phyloP scores from a whole-genome alignment of 495 filamentous ascomycete genomes.

The Immersiella caudata region DNA sequence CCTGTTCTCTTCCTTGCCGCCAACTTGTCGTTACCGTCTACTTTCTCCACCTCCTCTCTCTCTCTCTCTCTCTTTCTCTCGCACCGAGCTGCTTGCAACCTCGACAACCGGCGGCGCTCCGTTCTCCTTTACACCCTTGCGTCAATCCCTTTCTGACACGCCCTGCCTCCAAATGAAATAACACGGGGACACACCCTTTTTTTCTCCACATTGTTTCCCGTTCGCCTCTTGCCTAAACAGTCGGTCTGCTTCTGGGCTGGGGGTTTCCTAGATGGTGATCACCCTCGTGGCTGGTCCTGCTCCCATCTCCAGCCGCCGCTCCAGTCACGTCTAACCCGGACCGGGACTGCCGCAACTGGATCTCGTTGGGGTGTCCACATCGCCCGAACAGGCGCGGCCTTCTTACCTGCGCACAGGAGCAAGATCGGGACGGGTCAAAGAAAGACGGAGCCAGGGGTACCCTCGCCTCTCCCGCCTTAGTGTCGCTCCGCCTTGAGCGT shows the following conservation, averaged over 20 bases:
- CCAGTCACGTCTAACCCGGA: slow-evolving; percentile 15
- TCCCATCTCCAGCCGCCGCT: slow-evolving; percentile 18
- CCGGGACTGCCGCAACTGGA: slow-evolving; percentile 21
- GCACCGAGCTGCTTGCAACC: slow-evolving; percentile 20
- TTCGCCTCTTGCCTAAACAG: slow-evolving; percentile 34
- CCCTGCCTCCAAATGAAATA: slow-evolving; percentile 44
- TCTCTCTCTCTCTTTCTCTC: slow-evolving; percentile 22
- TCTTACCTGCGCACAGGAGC: slow-evolving; percentile 18
- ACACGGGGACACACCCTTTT: slow-evolving; percentile 32
- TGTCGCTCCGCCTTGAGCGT: slow-evolving; percentile 37
- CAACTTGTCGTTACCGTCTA: not conserved
- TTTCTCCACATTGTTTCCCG: slow-evolving; percentile 41
- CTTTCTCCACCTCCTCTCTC: not conserved
- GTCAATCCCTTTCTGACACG: slow-evolving; percentile 46
- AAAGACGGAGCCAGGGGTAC: slow-evolving; percentile 36
- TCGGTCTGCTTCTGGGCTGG: slow-evolving; percentile 29
- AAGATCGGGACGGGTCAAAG: slow-evolving; percentile 34
- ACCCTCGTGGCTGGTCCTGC: slow-evolving; percentile 20
- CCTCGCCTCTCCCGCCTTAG: slow-evolving; percentile 36
- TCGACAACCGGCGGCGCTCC: slow-evolving; percentile 26
- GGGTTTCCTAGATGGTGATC: slow-evolving; percentile 29
- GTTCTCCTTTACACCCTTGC: slow-evolving; percentile 35
- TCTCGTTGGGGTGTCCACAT: slow-evolving; percentile 9
- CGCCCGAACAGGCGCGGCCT: slow-evolving; percentile 23
- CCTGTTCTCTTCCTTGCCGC: slow-evolving; percentile 7